Percentiles rank a stretch among this genome's conserved stretches.
These are phyloP conservation scores for Coniosporium tulheliwenetii DNA, from an alignment of 2,329 filamentous ascomycete species.

Conservation along the genomic window DNA sequence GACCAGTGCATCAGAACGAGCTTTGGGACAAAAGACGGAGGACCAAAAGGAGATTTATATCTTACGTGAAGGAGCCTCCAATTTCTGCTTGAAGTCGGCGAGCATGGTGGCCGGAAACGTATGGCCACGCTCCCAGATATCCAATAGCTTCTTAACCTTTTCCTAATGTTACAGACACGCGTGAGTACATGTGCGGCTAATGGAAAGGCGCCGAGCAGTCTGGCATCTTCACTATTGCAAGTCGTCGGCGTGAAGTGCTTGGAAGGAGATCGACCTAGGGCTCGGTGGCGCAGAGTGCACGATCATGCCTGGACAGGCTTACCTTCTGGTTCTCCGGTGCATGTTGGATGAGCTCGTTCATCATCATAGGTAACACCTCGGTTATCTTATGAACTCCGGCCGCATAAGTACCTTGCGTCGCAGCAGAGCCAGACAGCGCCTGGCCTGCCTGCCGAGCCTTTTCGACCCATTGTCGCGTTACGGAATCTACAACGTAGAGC, in stretches of 20 bases:
- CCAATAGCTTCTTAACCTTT: slow-evolving; percentile 87
- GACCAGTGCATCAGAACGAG: too few species aligned
- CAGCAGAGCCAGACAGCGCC: slow-evolving; percentile 55
- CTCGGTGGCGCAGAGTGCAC: too few species aligned
- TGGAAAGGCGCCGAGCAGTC: too few species aligned
- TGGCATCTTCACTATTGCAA: too few species aligned
- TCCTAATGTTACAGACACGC: slow-evolving; percentile 41
- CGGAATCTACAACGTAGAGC: slow-evolving; percentile 99
- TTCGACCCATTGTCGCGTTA: slow-evolving; percentile 97
- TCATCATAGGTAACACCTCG: slow-evolving; percentile 80
- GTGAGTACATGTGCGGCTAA: too few species aligned
- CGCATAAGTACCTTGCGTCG: slow-evolving; percentile 82
- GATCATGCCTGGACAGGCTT: slow-evolving; percentile 34
- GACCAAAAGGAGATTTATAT: slow-evolving; percentile 13
- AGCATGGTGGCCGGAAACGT: slow-evolving; percentile 78
- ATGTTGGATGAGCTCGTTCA: slow-evolving; percentile 85
- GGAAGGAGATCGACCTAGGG: too few species aligned
- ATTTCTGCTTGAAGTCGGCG: slow-evolving; percentile 64
- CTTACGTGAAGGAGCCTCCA: slow-evolving; percentile 56
- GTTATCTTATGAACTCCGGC: slow-evolving; percentile 94
- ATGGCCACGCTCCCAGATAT: slow-evolving; percentile 93
- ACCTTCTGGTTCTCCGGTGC: slow-evolving; percentile 94
- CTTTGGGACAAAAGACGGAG: neutral
- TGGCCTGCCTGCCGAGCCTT: slow-evolving; percentile 80
- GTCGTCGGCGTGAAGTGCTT: too few species aligned